A percentile compares a stretch with the other conserved stretches of the same genome.
Evolutionary conservation across 768 basidiomycete species (phyloP).

Genomic region (Wakefieldia striispora): DNA sequence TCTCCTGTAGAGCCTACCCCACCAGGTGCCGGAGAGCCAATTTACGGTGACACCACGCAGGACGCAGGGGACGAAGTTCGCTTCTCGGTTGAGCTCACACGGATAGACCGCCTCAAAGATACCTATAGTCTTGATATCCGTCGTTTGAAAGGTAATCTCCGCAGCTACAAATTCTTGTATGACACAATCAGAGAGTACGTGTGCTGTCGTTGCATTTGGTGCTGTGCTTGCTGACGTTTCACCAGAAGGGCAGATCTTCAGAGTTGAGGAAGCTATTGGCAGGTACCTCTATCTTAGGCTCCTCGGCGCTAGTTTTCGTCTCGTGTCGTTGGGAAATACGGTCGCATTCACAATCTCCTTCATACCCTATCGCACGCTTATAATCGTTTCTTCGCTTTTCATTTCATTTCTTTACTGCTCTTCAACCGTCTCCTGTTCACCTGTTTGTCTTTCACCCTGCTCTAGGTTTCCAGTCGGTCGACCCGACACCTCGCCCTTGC

Average conservation of each 20-base stretch:
- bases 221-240: slow-evolving; percentile 11
- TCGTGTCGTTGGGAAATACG: not conserved
- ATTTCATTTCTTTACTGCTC: not conserved
- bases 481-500: slow-evolving; percentile 9
- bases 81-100: slow-evolving; percentile 92
- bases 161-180: slow-evolving; percentile 91
- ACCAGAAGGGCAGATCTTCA: slow-evolving; percentile 38
- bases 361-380: slow-evolving; percentile 31
- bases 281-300: slow-evolving; percentile 21
- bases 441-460: slow-evolving; percentile 24
- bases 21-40: slow-evolving; percentile 42
- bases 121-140: slow-evolving; percentile 92
- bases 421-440: slow-evolving; percentile 9
- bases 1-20: slow-evolving; percentile 38
- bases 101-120: slow-evolving; percentile 84
- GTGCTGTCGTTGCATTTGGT: slow-evolving; percentile 7
- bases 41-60: slow-evolving; percentile 77
- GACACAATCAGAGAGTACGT: slow-evolving; percentile 85
- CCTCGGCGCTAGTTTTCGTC: not conserved
- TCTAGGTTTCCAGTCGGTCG: slow-evolving; percentile 16
- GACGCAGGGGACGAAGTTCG: slow-evolving; percentile 96
- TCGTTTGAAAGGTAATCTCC: slow-evolving; percentile 86
- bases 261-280: slow-evolving; percentile 31
- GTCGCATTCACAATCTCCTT: slow-evolving; percentile 7
- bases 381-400: slow-evolving; percentile 19